Base-by-base conservation (phyloP, 257 asterid genomes). In the Euphrasia confusa region DNA sequence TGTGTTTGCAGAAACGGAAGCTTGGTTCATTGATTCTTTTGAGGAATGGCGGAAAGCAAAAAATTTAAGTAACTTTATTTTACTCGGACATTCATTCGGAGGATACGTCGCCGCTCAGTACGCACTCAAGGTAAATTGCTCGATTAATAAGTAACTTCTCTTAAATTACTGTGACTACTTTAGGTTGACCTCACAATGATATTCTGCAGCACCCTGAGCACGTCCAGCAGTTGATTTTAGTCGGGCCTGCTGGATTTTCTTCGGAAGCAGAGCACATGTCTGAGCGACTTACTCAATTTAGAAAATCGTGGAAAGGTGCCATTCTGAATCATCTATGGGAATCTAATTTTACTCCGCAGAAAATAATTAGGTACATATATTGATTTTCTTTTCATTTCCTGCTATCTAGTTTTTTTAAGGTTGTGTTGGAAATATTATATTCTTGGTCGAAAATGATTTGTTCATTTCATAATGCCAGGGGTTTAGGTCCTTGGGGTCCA, bases 401-500 rank as follows among this genome's bases (percentile, higher is more conserved):
- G 21, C 28, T 14, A 1, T 47, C 18, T 47, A 47, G 18, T 14
- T 47, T 47, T 47, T 47, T 14, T 2, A 47, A 37, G 12, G 18
- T 47, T 47, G 14, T n/a, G 49, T 21, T 71, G n/a, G 27, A 44
- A 21, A 15, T 15, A 37, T 47, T 10, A 17, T 37, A 7, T 42
- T 54, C 30, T 24, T 52, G 9, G 11, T 28, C 24, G n/a, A 35
- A 18, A 14, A 13, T 21, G 37, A 26, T 63, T 67, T 33, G 21
- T 3, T 14, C 67, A 14, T 26, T 54, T 63, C 15, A 73, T 33
- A 56, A 26, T 77, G 78, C 74, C 42, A 87, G 95, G 75, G 90
- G 94, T 66, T 69, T 87, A 70, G 95, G 95, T 32, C 95, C 94
- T 63, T 87, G 86, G 88, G 95, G 95, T 58, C 95, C 95, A 4